Percentiles rank a stretch among this genome's conserved stretches.
phyloP scores from a whole-genome alignment of 2,329 filamentous ascomycete species.

The Paradendryphiella salina region DNA sequence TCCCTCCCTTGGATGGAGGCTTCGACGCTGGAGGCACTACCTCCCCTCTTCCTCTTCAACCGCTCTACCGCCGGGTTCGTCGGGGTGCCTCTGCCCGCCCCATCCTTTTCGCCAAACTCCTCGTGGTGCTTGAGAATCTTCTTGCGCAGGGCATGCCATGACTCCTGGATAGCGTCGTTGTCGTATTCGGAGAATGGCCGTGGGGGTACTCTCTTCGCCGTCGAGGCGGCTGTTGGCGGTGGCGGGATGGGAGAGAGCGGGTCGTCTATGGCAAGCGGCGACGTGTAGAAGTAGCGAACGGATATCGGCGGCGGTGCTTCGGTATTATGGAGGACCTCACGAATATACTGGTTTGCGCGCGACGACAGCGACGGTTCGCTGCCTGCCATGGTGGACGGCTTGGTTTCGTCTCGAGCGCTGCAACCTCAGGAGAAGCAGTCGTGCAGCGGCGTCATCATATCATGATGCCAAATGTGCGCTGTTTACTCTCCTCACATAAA shows the following conservation, averaged over 20 bases:
- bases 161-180: slow-evolving; percentile 76
- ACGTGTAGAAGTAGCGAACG: slow-evolving; percentile 76
- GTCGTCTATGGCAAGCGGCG: slow-evolving; percentile 81
- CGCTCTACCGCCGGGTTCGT: slow-evolving; percentile 40
- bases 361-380: slow-evolving; percentile 32
- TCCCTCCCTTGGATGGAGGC: slow-evolving; percentile 31
- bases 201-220: slow-evolving; percentile 61
- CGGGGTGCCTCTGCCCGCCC: slow-evolving; percentile 26
- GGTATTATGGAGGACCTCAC: slow-evolving; percentile 48
- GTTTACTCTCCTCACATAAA: slow-evolving; percentile 12
- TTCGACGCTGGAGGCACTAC: slow-evolving; percentile 33
- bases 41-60: slow-evolving; percentile 43
- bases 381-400: slow-evolving; percentile 21
- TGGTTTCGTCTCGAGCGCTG: slow-evolving; percentile 2
- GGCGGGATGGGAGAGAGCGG: slow-evolving; percentile 71
- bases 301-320: slow-evolving; percentile 43
- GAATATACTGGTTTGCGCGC: slow-evolving; percentile 51
- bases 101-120: slow-evolving; percentile 44
- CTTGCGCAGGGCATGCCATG: slow-evolving; percentile 68
- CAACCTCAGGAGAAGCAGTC: slow-evolving; percentile 11
- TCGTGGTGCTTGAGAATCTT: slow-evolving; percentile 53
- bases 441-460: slow-evolving; percentile 17
- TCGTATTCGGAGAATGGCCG: slow-evolving; percentile 79
- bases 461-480: slow-evolving; percentile 10
- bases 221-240: slow-evolving; percentile 53